Evolutionary conservation across 2,329 filamentous ascomycete genomes (phyloP), one percentile per base, ranked within the genome.

Genomic region (Aspergillus pseudotamarii): DNA sequence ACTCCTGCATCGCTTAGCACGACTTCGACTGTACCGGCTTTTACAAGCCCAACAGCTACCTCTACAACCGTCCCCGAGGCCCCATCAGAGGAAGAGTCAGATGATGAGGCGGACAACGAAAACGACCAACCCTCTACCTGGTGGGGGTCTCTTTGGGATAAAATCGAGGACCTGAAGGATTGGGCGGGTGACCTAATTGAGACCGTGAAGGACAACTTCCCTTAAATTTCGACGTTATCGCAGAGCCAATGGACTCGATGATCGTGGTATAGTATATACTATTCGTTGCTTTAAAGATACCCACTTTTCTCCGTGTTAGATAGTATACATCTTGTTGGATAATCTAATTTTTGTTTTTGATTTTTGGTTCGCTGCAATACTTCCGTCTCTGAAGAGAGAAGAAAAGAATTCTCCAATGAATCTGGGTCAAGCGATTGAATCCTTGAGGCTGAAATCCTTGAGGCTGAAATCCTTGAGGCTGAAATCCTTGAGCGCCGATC

Each of bases 151-250:
- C n/a, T 79, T 19, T 73, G 71, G 68, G 66, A 71, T 48, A 79
- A 76, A 59, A 48, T 79, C n/a, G 69, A 76, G 38, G 69, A 73
- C 1, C 57, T 75, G 6, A 78, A 78, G 63, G 63, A 77, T 26
- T 80, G 78, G 78, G 73, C 75, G 10, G 68, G 60, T 11, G 73
- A 74, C 19, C 36, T 79, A 23, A 64, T 75, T n/a, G 69, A 71
- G 45, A 68, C 72, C 2, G 69, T 73, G 57, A 73, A 74, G 43
- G 74, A 75, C 53, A 71, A 72, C 34, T 68, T 71, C 28, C 19
- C 48, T n/a, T 51, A 51, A 51, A 51, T 51, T 34, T 28, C 28
- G 28, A 12, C 48, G 48, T 51, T 51, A 32, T 51, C 48, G 28
- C 6, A 23, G 48, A 51, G 48, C n/a, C 48, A 34, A 32, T 21